Evolutionary conservation across 108 stramenopile genomes (phyloP), one percentile per base, ranked within the genome.

Genomic region (Stephanodiscus minutulus): DNA sequence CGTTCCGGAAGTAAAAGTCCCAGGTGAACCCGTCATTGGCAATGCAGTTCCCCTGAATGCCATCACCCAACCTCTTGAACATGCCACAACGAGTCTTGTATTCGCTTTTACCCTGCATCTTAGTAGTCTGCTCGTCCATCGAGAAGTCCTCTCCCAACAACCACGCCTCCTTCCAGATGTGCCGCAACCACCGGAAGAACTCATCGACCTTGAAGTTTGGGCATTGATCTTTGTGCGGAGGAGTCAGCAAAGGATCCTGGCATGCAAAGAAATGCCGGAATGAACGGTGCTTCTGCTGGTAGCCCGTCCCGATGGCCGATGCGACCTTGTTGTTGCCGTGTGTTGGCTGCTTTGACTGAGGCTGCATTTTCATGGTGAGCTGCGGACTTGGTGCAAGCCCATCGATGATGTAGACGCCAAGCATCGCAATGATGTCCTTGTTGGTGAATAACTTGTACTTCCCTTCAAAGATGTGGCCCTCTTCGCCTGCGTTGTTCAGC

Each of bases 211-310:
- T 66, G 44, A 53, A 66, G 18, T 66, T 66, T 25, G 64, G 64
- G 64, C 64, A 66, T 24, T 47, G 29, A 2, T 66, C 25, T 49
- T 66, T 66, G 3, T 49, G 36, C 53, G 54, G 66, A 54, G 39
- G 46, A 67, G 54, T 67, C 50, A 20, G 49, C 66, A 67, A 67
- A 24, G 50, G 52, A 67, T 24, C 54, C 66, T 27, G 27, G 7
- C 25, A 54, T 36, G 52, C 66, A 67, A 66, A 66, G 64, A 66
- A 66, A 3, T 66, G 64, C 8, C 64, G 47, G 44, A 66, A 66
- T 15, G 58, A 18, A 17, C 6, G 58, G 18, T 59, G 18, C 58
- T 18, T 59, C 18, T 59, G 58, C 21, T 59, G 58, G 18, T 59
- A 59, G 15, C 58, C 58, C 15, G 15, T 20, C 15, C 58, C 58